Base-by-base conservation (phyloP, 192 early-diverging fungal species). In the Diversispora epigaea region DNA sequence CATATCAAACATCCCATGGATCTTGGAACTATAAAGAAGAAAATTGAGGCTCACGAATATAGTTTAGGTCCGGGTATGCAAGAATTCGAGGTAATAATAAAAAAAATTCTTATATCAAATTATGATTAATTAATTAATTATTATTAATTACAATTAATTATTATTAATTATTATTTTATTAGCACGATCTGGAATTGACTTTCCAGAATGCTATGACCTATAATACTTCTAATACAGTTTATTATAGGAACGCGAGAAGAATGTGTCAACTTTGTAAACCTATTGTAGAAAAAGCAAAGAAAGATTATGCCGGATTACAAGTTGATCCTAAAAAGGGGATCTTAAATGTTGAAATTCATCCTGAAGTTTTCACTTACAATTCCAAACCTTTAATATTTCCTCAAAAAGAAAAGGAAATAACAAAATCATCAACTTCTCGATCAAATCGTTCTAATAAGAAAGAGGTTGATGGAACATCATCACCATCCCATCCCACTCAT, bases 161-260 rank as follows among this genome's bases (percentile, higher is more conserved):
- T 60, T 12, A 61, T 73, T 58, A 52, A 44, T 60, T 15, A 44
- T 21, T 76, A 22, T 32, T 45, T 43, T 6, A 40, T 7, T 78
- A 93, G 90, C 75, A 73, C 54, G 93, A 95, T 78, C 69, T 94
- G 41, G 64, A 86, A 3, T 80, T 92, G 50, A 91, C 93, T 40
- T 93, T 89, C 75, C 68, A 75, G 8, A 96, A 96, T 76, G 87
- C 90, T 22, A 86, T 91, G 82, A 77, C 82, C 10, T 96, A 94
- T 76, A 96, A 96, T 80, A 84, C 83, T 57, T 61, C 81, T 2
- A 89, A 93, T 47, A 96, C 93, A 0, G 75, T 82, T 3, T 96
- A 93, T 71, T 90, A 84, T 73, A 83, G 87, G 60, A 75, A 85
- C 7, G 94, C 94, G 0, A 79, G 80, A 19, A 80, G 85, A 58